Evolutionary conservation across 2,329 filamentous ascomycete species (phyloP).

Genomic region (Penicillium sp.): DNA sequence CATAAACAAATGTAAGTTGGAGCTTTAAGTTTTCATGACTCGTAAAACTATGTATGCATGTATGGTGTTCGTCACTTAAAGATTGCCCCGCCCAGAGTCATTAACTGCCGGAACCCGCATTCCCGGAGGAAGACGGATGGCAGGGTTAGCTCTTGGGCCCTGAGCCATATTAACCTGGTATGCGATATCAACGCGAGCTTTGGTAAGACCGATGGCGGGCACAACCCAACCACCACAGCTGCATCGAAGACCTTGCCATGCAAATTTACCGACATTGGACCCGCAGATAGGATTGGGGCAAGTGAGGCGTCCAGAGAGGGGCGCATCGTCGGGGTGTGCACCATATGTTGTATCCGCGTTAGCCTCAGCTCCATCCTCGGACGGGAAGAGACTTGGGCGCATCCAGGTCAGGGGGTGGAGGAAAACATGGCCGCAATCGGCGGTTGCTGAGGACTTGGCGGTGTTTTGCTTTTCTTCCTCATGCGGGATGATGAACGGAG

Average conservation of each 20-base stretch:
- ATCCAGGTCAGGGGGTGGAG: constrained; percentile 95
- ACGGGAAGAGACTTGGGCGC: constrained; percentile 67
- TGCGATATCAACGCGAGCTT: constrained; percentile 77
- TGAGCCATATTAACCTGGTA: constrained; percentile 25
- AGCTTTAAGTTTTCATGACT: constrained; percentile 15
- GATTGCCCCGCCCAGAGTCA: constrained; percentile 25
- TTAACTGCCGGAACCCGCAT: constrained; percentile 29
- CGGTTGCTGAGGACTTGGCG: constrained; percentile 26
- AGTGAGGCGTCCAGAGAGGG: constrained; percentile 77
- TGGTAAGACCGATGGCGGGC: constrained; percentile 83
- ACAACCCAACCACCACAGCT: constrained; percentile 89
- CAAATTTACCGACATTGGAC: constrained; percentile 84
- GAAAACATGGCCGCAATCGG: constrained; percentile 79
- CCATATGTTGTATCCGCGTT: constrained; percentile 18
- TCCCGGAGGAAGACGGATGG: constrained; percentile 43
- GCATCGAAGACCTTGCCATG: constrained; percentile 94
- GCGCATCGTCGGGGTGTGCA: constrained; percentile 61
- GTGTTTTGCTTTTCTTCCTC: constrained; percentile 32
- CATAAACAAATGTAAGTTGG: constrained; percentile 1
- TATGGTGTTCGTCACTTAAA: constrained; percentile 15
- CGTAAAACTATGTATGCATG: constrained; percentile 17
- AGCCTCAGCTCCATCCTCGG: constrained; percentile 12
- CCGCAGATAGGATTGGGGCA: constrained; percentile 79
- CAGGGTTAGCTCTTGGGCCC: constrained; percentile 21
- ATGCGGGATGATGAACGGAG: constrained; percentile 68